Base-by-base conservation (phyloP, 164 flowering plant genomes). In the Cinnamomum chago region DNA sequence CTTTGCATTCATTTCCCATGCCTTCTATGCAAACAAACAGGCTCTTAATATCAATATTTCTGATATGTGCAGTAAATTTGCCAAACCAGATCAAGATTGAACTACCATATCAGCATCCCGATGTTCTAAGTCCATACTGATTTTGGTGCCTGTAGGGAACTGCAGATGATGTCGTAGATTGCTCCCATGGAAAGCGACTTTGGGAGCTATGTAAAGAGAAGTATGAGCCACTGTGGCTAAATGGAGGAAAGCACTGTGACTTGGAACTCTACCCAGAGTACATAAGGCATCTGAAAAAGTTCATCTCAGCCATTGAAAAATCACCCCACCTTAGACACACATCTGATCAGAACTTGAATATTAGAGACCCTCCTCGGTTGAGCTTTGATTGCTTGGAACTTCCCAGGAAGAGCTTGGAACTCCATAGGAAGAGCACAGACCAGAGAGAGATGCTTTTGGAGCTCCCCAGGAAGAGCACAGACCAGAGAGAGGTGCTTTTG, bases 161-260 rank as follows among this genome's bases (percentile, higher is more conserved):
- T 12, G 83, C 84, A 9, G 94, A 90, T 78, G 91, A 90, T 9
- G 86, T 90, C 51, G 94, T 90, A 75, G 89, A 89, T 75, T 81
- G 80, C 64, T 89, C 91, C 12, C 94, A 90, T 67, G 94, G 94
- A 13, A 89, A 85, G 83, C 89, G 85, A 75, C 84, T 90, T 12
- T 90, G 92, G 92, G 92, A 90, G 75, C 85, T 82, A 12, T 88
- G 92, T 50, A 87, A 82, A 80, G 91, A 87, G 76, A 90, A 90
- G 79, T 89, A 89, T 70, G 92, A 90, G 73, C 94, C 94, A 17
- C 70, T 90, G 60, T 90, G 94, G 94, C 76, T 90, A 4, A 82
- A 82, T 64, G 90, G 90, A 73, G 91, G 90, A 55, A 85, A 78
- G 76, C 91, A 88, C 75, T 90, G 94, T 65, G 79, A 90, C 79